Evolutionary conservation across 225 moss, liverwort and hornwort species (phyloP).

Genomic region (Straminergon stramineum): DNA sequence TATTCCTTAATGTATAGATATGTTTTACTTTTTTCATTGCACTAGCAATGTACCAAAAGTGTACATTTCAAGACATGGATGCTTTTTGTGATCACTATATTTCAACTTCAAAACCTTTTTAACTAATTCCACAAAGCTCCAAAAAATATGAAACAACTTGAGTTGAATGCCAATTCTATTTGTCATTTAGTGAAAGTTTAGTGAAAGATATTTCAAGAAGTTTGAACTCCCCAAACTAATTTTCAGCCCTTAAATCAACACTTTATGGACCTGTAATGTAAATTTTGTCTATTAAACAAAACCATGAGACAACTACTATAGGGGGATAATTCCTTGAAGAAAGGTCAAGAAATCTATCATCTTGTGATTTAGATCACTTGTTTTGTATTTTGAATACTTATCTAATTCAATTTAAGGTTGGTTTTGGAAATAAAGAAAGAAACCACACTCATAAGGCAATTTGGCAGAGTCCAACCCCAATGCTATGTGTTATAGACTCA

Average conservation of each 20-base stretch:
- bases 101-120: neutral
- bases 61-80: neutral
- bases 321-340: no score
- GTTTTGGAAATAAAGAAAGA: no score
- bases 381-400: no score
- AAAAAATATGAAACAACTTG: neutral
- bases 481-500: no score
- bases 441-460: no score
- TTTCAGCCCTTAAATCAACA: accelerated
- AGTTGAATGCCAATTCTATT: neutral
- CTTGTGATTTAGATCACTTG: no score
- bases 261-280: no score
- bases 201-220: neutral
- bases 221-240: neutral
- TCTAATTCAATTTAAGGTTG: no score
- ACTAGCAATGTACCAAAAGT: accelerated
- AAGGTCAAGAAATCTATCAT: no score
- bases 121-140: neutral
- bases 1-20: neutral
- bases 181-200: neutral
- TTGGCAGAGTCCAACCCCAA: no score
- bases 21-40: neutral
- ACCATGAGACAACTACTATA: no score
- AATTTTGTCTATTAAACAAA: no score
- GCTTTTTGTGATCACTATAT: accelerated